Evolutionary conservation across 163 green algal genomes (phyloP), one percentile per base, ranked within the genome.

Genomic region (Volvox carteri): DNA sequence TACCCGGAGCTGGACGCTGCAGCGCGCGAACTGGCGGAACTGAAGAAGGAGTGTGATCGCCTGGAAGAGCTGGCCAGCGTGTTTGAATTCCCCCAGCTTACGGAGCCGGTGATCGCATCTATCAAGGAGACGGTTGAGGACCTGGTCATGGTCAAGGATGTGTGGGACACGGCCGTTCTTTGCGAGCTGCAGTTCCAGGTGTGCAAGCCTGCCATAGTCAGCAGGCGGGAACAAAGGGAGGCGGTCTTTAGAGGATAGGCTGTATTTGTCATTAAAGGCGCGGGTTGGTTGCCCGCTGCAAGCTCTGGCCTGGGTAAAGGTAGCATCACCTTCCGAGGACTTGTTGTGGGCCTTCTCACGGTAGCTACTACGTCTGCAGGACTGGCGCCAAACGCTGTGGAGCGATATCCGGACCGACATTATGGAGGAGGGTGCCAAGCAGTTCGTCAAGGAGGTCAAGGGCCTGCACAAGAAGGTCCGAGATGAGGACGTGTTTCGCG

Each of bases 351-450:
- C n/a, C n/a, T n/a, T n/a, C n/a, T n/a, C n/a, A n/a, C n/a, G n/a
- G n/a, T n/a, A n/a, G n/a, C n/a, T n/a, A n/a, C n/a, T n/a, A n/a
- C n/a, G n/a, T n/a, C 60, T 28, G 12, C 42, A 88, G 86, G 92
- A 94, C 52, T 98, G 95, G 95, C 84, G 91, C 21, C 62, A 93
- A n/a, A 97, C 95, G 8, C 92, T 97, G 35, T 98, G 96, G 96
- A 95, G 87, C 46, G 90, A 96, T 88, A 97, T 98, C 86, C 91
- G 91, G 18, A 97, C 93, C 9, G 93, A 96, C 41, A 83, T 95
- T 28, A 97, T 98, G 94, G 96, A 98, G 90, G 96, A 98, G 23
- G 96, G 95, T 33, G 94, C 95, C 76, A 98, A 98, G 94, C 62
- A 83, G 5, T 97, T 98, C 81, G 92, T 97, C 42, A 98, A 98